These are phyloP conservation scores for Raphanus sativus DNA, from an alignment of 345 rosid genomes.

Conservation along the genomic window DNA sequence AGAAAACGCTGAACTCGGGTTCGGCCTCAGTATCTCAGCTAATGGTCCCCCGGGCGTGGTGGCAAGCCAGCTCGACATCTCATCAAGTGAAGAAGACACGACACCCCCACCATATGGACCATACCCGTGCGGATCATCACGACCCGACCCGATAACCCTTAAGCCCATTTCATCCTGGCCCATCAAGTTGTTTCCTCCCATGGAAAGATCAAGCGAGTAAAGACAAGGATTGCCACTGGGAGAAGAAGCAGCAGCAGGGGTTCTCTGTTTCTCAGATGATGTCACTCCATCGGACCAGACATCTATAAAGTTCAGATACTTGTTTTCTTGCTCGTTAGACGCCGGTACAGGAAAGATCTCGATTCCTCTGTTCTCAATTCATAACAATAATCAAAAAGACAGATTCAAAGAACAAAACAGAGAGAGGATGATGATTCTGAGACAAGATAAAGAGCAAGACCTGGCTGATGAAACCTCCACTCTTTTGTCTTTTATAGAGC, in stretches of 20 bases:
- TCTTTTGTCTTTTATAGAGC: background rate
- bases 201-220: slow-evolving; percentile 51
- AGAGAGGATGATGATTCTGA: background rate
- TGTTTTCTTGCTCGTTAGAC: slow-evolving; percentile 26
- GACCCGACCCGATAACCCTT: slow-evolving; percentile 33
- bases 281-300: slow-evolving; percentile 53
- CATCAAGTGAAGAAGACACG: slow-evolving; percentile 23
- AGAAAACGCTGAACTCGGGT: slow-evolving; percentile 17
- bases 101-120: slow-evolving; percentile 18
- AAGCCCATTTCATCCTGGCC: slow-evolving; percentile 46
- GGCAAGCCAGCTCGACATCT: slow-evolving; percentile 43
- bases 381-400: background rate
- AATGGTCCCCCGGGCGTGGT: slow-evolving; percentile 72
- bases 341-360: slow-evolving; percentile 22
- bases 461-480: slow-evolving; percentile 1
- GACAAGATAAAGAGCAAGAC: slow-evolving; percentile 1
- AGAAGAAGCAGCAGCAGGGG: slow-evolving; percentile 42
- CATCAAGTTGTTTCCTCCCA: slow-evolving; percentile 46
- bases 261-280: slow-evolving; percentile 34
- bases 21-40: slow-evolving; percentile 63
- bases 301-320: slow-evolving; percentile 53
- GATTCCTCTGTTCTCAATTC: slow-evolving; percentile 26
- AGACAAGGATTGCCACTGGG: slow-evolving; percentile 42
- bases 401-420: background rate
- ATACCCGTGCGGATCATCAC: slow-evolving; percentile 32